Evolutionary conservation across 176 grass and related monocot species (phyloP).

Genomic region (Eragrostis nindensis): DNA sequence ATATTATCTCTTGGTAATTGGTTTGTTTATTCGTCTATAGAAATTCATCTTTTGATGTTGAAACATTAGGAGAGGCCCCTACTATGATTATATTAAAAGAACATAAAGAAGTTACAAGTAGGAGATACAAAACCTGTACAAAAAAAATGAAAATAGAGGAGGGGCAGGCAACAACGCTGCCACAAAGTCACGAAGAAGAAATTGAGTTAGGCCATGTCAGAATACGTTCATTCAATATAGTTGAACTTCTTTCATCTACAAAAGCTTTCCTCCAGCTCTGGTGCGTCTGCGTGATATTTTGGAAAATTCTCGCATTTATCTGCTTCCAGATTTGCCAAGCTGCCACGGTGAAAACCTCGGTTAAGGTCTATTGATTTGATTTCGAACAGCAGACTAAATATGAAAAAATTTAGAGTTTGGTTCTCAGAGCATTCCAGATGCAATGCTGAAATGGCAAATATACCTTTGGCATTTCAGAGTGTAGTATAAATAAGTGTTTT

Average conservation of each 20-base stretch:
- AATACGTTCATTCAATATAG: not conserved
- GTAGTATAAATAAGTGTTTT: not conserved
- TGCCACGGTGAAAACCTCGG: not conserved
- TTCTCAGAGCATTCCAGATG: not conserved
- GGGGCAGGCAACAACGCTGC: not conserved
- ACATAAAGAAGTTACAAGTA: not conserved
- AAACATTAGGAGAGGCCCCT: not conserved
- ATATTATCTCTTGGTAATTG: not conserved
- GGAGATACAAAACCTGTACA: not conserved
- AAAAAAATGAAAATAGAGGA: not conserved
- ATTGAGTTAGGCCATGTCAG: not conserved
- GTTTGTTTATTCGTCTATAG: constrained; percentile 7
- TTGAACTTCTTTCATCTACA: not conserved
- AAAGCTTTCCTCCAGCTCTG: not conserved
- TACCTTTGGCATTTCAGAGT: constrained; percentile 13
- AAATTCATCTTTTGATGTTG: not conserved
- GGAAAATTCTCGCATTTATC: not conserved
- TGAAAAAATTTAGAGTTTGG: not conserved
- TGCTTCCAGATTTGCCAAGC: not conserved
- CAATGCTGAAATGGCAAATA: not conserved
- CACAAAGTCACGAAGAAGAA: not conserved
- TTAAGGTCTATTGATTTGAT: not conserved
- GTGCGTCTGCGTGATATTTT: not conserved
- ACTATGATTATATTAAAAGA: not conserved
- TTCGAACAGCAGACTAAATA: not conserved